phyloP scores from a whole-genome alignment of 2,329 filamentous ascomycete species.

The Colletotrichum costaricense region DNA sequence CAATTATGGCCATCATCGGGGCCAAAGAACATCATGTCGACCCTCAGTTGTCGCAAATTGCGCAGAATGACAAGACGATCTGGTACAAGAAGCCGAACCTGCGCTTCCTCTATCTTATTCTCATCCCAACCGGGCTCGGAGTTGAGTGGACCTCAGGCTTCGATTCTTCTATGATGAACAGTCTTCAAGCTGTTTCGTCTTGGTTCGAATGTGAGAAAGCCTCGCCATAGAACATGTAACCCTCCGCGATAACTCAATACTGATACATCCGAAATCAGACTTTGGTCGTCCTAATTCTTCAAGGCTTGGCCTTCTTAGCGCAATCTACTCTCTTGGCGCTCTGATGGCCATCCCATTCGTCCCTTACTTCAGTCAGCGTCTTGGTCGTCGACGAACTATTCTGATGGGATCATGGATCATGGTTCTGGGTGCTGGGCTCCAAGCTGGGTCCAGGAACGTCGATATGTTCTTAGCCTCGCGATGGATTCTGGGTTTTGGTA shows the following conservation, averaged over 20 bases:
- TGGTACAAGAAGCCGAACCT: slow-evolving; percentile 56
- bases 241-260: background rate
- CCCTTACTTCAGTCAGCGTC: slow-evolving; percentile 44
- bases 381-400: slow-evolving; percentile 46
- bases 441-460: slow-evolving; percentile 45
- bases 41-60: slow-evolving; percentile 48
- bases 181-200: slow-evolving; percentile 51
- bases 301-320: slow-evolving; percentile 47
- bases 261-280: slow-evolving; percentile 40
- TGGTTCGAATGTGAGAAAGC: slow-evolving; percentile 48
- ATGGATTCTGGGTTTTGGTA: slow-evolving; percentile 65
- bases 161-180: slow-evolving; percentile 57
- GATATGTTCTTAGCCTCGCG: slow-evolving; percentile 65
- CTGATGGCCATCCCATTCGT: slow-evolving; percentile 49
- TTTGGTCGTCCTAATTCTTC: slow-evolving; percentile 53
- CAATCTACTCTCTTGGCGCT: slow-evolving; percentile 61
- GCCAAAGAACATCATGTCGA: slow-evolving; percentile 48
- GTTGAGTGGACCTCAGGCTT: slow-evolving; percentile 57
- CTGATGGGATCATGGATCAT: slow-evolving; percentile 45
- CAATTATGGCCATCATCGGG: slow-evolving; percentile 46
- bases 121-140: slow-evolving; percentile 53
- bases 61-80: slow-evolving; percentile 46
- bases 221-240: background rate
- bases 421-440: slow-evolving; percentile 45
- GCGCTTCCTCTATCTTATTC: slow-evolving; percentile 50